Evolutionary conservation across 139 green algal species (phyloP), one percentile per base, ranked within the genome.

Genomic region (Mychonastes homosphaera): DNA sequence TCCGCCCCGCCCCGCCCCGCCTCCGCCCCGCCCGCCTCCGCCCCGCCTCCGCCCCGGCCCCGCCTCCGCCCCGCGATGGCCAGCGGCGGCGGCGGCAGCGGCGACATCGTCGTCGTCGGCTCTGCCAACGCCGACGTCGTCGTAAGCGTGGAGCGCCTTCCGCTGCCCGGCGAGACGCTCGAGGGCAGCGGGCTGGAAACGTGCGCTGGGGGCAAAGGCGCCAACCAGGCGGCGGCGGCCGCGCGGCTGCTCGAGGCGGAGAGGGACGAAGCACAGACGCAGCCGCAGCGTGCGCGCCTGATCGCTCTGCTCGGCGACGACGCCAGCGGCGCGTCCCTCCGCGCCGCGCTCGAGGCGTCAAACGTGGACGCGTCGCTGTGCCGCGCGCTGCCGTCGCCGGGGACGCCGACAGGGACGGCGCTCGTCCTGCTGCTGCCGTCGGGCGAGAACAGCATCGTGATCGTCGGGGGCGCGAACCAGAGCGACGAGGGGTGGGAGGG

Each of bases 211-310:
- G 85, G 85, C 27, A 93, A 93, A 73, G 87, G 87, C 19, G 84
- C 86, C 13, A 95, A 95, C 63, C 87, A 95, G 63, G 87, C 87
- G 23, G 84, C 80, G n/a, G 84, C 86, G 12, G 87, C 85, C 9
- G 81, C 79, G 2, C 80, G 71, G 45, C 67, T 91, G 8, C 80
- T 74, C 9, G 83, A 85, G n/a, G n/a, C n/a, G n/a, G n/a, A n/a
- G n/a, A n/a, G n/a, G n/a, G n/a, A n/a, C n/a, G n/a, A n/a, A n/a
- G n/a, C n/a, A n/a, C n/a, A n/a, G n/a, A n/a, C n/a, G n/a, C n/a
- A n/a, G n/a, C n/a, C n/a, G n/a, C n/a, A n/a, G n/a, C n/a, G n/a
- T n/a, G n/a, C n/a, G n/a, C n/a, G n/a, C n/a, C n/a, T n/a, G n/a
- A n/a, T n/a, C n/a, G n/a, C n/a, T n/a, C n/a, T n/a, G n/a, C 67